Percentiles rank a stretch among this genome's conserved stretches.
phyloP scores from a whole-genome alignment of 2,329 filamentous ascomycete genomes.

The Lecanoromycetidae sp. region DNA sequence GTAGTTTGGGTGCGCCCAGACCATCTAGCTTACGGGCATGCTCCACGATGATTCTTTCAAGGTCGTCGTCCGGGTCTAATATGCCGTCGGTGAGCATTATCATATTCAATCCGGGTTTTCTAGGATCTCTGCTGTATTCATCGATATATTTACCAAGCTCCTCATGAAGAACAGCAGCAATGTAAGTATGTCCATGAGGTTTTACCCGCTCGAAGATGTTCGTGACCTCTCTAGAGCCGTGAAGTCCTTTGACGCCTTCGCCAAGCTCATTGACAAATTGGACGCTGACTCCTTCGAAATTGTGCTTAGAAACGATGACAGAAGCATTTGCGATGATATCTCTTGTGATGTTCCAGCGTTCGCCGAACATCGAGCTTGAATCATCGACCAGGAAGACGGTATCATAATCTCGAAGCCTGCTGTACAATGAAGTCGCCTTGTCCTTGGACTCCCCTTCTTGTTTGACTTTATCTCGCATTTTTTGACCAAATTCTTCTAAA shows the following conservation, averaged over 20 bases:
- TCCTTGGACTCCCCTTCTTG: background rate
- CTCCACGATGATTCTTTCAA: background rate
- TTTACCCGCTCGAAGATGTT: slow-evolving; percentile 1
- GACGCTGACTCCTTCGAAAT: slow-evolving; percentile 8
- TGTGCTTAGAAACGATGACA: slow-evolving; percentile 3
- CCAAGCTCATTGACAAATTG: slow-evolving; percentile 8
- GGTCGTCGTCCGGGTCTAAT: background rate
- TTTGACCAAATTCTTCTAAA: too few species aligned
- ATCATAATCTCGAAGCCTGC: slow-evolving; percentile 5
- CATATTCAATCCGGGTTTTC: background rate
- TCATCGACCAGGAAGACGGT: slow-evolving; percentile 12
- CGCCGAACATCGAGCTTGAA: slow-evolving; percentile 7
- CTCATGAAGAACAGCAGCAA: background rate
- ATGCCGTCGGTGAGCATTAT: slow-evolving; percentile 9
- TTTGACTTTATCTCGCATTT: too few species aligned
- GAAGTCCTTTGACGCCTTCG: background rate
- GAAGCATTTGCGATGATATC: slow-evolving; percentile 1
- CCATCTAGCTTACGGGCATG: background rate
- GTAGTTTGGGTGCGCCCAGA: background rate
- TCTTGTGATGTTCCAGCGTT: background rate
- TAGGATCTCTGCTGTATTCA: background rate
- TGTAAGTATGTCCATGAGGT: slow-evolving; percentile 3
- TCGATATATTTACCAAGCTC: slow-evolving; percentile 4
- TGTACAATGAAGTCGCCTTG: background rate
- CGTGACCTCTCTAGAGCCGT: slow-evolving; percentile 6